Evolutionary conservation across 2,329 filamentous ascomycete species (phyloP).

Genomic region (Ambrosiella xylebori): DNA sequence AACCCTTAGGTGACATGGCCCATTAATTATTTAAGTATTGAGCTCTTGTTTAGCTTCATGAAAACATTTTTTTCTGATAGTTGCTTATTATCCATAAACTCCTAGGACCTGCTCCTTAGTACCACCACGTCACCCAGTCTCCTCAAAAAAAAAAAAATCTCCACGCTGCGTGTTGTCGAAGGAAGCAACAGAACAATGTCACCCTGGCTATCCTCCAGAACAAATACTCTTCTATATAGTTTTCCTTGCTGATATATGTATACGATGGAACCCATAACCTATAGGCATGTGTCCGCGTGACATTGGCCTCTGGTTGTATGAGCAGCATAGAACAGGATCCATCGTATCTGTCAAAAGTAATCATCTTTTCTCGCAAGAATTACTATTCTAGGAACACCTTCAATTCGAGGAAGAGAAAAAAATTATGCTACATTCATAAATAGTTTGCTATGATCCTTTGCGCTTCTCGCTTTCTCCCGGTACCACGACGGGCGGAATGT

Average conservation of each 20-base stretch:
- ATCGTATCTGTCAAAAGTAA: too few relatives aligned
- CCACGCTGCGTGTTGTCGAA: neutral
- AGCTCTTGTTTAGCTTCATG: too few relatives aligned
- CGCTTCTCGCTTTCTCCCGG: neutral
- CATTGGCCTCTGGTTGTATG: neutral
- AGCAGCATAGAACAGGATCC: too few relatives aligned
- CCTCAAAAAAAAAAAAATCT: neutral
- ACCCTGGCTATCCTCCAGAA: neutral
- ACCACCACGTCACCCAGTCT: neutral
- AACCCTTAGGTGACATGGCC: too few relatives aligned
- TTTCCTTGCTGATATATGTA: too few relatives aligned
- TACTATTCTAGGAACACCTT: neutral
- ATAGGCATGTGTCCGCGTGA: neutral
- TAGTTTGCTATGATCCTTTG: neutral
- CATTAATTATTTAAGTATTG: too few relatives aligned
- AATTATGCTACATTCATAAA: too few relatives aligned
- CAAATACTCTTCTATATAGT: too few relatives aligned
- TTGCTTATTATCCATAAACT: too few relatives aligned
- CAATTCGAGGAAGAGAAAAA: neutral
- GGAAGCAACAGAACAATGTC: neutral
- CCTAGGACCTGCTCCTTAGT: neutral
- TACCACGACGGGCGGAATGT: too few relatives aligned
- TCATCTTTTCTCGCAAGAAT: neutral
- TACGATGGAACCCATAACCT: too few relatives aligned
- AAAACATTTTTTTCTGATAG: too few relatives aligned